phyloP scores from a whole-genome alignment of 345 rosid species.

The Populus nigra region DNA sequence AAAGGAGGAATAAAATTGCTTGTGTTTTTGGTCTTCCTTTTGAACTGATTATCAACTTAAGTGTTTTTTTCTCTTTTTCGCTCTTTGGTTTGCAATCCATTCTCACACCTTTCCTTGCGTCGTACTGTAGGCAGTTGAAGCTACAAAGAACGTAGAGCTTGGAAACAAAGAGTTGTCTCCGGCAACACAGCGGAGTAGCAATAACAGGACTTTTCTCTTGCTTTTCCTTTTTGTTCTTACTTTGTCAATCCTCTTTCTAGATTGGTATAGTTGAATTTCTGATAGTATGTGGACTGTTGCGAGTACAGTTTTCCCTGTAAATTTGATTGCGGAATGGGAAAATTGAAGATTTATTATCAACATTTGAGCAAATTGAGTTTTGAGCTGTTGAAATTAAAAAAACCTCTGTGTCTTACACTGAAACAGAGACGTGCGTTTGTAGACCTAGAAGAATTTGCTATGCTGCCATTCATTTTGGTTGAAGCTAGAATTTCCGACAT shows the following conservation, averaged over 20 bases:
- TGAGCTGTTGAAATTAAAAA: background rate
- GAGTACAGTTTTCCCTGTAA: background rate
- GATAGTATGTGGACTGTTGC: background rate
- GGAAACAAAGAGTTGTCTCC: constrained; percentile 83
- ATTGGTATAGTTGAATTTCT: constrained; percentile 63
- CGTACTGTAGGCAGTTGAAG: constrained; percentile 71
- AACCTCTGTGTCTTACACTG: background rate
- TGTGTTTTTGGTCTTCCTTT: background rate
- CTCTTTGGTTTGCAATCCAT: background rate
- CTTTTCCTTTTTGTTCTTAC: constrained; percentile 81
- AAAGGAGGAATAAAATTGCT: background rate
- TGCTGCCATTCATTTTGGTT: background rate
- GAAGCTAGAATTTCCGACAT: background rate
- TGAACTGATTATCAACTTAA: background rate
- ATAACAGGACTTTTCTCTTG: constrained; percentile 86
- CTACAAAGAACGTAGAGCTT: constrained; percentile 78
- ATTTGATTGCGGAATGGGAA: too few species aligned
- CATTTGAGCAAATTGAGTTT: background rate
- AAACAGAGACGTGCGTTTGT: background rate
- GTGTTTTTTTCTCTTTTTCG: background rate
- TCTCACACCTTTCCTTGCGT: background rate
- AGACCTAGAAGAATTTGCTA: background rate
- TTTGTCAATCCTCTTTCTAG: constrained; percentile 83
- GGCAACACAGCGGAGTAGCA: constrained; percentile 73
- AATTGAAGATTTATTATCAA: background rate